phyloP scores from a whole-genome alignment of 805 yeast species.

The Millerozyma acaciae region DNA sequence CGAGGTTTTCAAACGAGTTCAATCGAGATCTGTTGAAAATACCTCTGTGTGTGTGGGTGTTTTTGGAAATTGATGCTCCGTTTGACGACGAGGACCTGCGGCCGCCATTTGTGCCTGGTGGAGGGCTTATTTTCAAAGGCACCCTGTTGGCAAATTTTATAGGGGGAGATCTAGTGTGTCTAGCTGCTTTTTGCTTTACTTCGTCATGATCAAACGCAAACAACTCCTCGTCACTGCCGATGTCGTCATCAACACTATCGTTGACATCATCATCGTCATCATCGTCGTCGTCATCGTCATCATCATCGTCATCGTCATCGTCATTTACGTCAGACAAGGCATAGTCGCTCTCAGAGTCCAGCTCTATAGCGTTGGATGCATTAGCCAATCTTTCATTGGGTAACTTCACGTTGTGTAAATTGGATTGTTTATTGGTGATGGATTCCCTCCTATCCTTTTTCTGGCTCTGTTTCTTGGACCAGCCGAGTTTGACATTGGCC shows the following conservation, averaged over 20 bases:
- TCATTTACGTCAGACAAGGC: slow-evolving; percentile 17
- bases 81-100: slow-evolving; percentile 29
- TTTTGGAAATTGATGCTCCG: slow-evolving; percentile 14
- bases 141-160: slow-evolving; percentile 41
- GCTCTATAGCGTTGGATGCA: slow-evolving; percentile 19
- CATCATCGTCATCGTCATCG: slow-evolving; percentile 37
- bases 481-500: slow-evolving; percentile 33
- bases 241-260: slow-evolving; percentile 15
- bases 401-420: slow-evolving; percentile 43
- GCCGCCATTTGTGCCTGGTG: slow-evolving; percentile 21
- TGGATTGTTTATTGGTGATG: slow-evolving; percentile 43
- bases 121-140: slow-evolving; percentile 36
- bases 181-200: slow-evolving; percentile 8
- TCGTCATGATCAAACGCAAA: slow-evolving; percentile 27
- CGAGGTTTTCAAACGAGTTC: slow-evolving; percentile 40
- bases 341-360: slow-evolving; percentile 31
- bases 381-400: slow-evolving; percentile 35
- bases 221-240: slow-evolving; percentile 13
- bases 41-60: slow-evolving; percentile 22
- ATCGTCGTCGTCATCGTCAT: slow-evolving; percentile 29
- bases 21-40: slow-evolving; percentile 36
- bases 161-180: slow-evolving; percentile 24
- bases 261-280: slow-evolving; percentile 16
- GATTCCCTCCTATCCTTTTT: slow-evolving; percentile 42
- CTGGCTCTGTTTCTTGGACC: slow-evolving; percentile 30